A percentile compares a stretch with the other conserved stretches of the same genome.
Conservation (phyloP, 805 yeast species). For the Cyberlindnera xishuangbannaensis region DNA sequence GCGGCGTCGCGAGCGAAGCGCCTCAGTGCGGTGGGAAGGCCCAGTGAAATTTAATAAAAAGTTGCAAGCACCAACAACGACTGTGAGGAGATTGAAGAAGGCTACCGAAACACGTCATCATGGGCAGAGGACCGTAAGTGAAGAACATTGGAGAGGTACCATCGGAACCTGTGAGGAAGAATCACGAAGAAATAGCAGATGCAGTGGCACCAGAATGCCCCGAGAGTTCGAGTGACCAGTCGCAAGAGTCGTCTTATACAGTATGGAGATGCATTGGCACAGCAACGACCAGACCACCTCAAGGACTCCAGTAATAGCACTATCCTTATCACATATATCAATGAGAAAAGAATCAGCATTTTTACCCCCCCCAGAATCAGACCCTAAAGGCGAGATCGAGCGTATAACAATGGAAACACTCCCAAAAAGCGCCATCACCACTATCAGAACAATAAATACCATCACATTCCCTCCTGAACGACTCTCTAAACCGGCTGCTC, state of each 20-base stretch:
- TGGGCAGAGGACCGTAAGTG: constrained; percentile 31
- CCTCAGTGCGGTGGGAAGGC: not conserved
- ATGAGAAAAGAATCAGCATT: too few relatives aligned
- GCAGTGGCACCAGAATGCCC: not conserved
- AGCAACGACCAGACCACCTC: too few relatives aligned
- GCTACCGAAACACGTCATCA: constrained; percentile 19
- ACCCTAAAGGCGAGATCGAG: too few relatives aligned
- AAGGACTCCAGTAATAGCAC: too few relatives aligned
- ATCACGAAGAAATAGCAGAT: not conserved
- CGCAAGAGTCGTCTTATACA: not conserved
- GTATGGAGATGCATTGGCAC: too few relatives aligned
- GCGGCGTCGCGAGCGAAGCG: not conserved
- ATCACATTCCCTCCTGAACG: too few relatives aligned
- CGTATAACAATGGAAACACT: too few relatives aligned
- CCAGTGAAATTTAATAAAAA: constrained; percentile 13
- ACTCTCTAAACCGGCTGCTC: too few relatives aligned
- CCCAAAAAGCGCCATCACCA: too few relatives aligned
- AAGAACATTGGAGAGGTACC: not conserved
- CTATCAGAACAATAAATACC: too few relatives aligned
- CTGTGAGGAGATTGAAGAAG: constrained; percentile 2
- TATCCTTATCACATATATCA: not conserved
- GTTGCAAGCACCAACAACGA: constrained; percentile 3
- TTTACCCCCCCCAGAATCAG: too few relatives aligned
- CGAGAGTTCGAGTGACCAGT: not conserved
- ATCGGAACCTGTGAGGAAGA: not conserved